A percentile compares a stretch with the other conserved stretches of the same genome.
phyloP scores from a whole-genome alignment of 805 yeast genomes.

The Yarrowia sp. region DNA sequence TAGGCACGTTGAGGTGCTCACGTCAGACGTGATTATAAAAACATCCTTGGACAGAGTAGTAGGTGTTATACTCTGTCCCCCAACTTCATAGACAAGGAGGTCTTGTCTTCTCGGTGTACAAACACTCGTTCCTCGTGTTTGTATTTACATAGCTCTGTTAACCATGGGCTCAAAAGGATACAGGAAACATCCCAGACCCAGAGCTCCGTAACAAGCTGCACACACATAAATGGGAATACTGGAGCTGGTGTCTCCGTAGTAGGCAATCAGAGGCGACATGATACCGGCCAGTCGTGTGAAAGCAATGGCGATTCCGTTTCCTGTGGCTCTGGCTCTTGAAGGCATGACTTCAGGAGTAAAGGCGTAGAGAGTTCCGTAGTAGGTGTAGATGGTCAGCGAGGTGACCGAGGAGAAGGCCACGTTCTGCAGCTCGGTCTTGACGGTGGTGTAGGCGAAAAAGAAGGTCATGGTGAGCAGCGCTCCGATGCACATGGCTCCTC shows the following conservation, averaged over 20 bases:
- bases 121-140: not conserved
- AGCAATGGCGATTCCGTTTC: conserved; percentile 65
- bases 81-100: no score
- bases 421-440: conserved; percentile 61
- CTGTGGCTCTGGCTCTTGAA: conserved; percentile 61
- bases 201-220: conserved; percentile 56
- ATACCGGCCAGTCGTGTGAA: conserved; percentile 57
- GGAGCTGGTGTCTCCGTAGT: conserved; percentile 56
- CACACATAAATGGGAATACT: conserved; percentile 58
- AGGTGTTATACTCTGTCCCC: no score
- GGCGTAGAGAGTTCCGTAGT: conserved; percentile 67
- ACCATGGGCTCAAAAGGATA: conserved; percentile 51
- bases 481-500: conserved; percentile 63
- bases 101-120: no score
- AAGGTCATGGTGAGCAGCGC: conserved; percentile 63
- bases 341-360: conserved; percentile 72
- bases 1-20: conserved; percentile 21
- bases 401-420: conserved; percentile 60
- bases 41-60: no score
- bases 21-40: not conserved
- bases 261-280: conserved; percentile 59
- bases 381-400: conserved; percentile 57
- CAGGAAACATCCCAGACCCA: conserved; percentile 55
- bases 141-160: conserved; percentile 24
- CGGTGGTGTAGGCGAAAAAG: conserved; percentile 68